Conservation (phyloP, 1,139 yeast species). For the Scheffersomyces stambukii region DNA sequence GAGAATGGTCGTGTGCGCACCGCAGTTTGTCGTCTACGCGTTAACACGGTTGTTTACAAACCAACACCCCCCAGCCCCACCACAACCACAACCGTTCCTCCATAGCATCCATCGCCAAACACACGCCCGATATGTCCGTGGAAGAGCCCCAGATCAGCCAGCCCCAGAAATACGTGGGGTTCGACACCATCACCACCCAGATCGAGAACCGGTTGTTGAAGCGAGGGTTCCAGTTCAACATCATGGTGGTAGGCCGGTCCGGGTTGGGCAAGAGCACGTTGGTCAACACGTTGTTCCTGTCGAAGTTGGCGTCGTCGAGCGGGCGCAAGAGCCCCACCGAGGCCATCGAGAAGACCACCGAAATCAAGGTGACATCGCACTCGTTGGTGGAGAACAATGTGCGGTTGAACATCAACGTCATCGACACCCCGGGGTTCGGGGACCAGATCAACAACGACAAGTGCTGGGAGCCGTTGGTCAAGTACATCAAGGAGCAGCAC, state of each 20-base stretch:
- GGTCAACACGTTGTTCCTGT: slow-evolving; percentile 83
- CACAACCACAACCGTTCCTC: no score
- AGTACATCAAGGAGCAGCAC: slow-evolving; percentile 95
- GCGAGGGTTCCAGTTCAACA: slow-evolving; percentile 89
- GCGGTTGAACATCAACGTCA: slow-evolving; percentile 75
- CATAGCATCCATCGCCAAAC: no score
- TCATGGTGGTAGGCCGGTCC: slow-evolving; percentile 92
- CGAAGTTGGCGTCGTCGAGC: slow-evolving; percentile 67
- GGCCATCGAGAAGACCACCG: slow-evolving; percentile 84
- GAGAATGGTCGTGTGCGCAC: no score
- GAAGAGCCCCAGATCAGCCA: slow-evolving; percentile 15
- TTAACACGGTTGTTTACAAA: no score
- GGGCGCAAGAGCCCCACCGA: slow-evolving; percentile 67
- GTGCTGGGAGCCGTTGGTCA: slow-evolving; percentile 96
- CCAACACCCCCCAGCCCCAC: no score
- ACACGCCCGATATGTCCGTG: slow-evolving; percentile 4
- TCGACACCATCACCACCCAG: slow-evolving; percentile 93
- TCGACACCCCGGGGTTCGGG: slow-evolving; percentile 97
- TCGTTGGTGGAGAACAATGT: slow-evolving; percentile 79
- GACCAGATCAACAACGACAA: slow-evolving; percentile 94
- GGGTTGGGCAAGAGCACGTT: slow-evolving; percentile 94
- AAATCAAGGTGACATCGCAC: slow-evolving; percentile 72
- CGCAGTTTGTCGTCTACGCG: no score
- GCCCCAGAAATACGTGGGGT: slow-evolving; percentile 74
- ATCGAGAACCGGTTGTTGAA: slow-evolving; percentile 89